These are phyloP conservation scores for Lasiodiplodia gonubiensis DNA, from an alignment of 2,329 filamentous ascomycete genomes.

Conservation along the genomic window DNA sequence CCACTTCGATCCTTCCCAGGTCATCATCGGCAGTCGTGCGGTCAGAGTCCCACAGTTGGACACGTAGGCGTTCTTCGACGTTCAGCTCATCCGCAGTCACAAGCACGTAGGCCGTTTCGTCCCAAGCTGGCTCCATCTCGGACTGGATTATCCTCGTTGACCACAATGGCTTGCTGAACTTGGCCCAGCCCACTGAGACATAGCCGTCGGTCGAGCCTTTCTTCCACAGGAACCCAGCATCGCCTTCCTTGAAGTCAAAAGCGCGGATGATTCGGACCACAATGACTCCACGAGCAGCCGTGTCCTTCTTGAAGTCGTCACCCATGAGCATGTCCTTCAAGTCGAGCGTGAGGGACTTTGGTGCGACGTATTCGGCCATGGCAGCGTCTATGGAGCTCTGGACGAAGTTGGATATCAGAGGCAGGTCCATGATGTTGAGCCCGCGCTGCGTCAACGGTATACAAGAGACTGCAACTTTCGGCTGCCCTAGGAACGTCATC, in stretches of 20 bases:
- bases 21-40: constrained; percentile 75
- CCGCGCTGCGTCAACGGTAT: constrained; percentile 71
- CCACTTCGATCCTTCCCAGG: constrained; percentile 73
- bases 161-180: constrained; percentile 73
- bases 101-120: constrained; percentile 72
- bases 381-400: constrained; percentile 76
- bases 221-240: constrained; percentile 65
- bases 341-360: constrained; percentile 75
- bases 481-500: constrained; percentile 75
- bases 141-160: constrained; percentile 69
- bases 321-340: constrained; percentile 79
- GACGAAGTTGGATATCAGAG: constrained; percentile 75
- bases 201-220: constrained; percentile 72
- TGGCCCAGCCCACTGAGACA: constrained; percentile 75
- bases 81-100: constrained; percentile 75
- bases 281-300: constrained; percentile 66
- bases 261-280: constrained; percentile 70
- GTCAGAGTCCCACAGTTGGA: constrained; percentile 80
- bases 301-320: constrained; percentile 81
- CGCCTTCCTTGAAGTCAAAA: constrained; percentile 73
- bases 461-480: constrained; percentile 73
- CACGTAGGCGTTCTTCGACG: constrained; percentile 69
- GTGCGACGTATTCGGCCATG: constrained; percentile 76
- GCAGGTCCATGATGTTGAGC: constrained; percentile 76
- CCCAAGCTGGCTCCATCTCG: constrained; percentile 72